Evolutionary conservation across 495 filamentous ascomycete species (phyloP), one percentile per base, ranked within the genome.

Genomic region (Talaromyces borbonicus): DNA sequence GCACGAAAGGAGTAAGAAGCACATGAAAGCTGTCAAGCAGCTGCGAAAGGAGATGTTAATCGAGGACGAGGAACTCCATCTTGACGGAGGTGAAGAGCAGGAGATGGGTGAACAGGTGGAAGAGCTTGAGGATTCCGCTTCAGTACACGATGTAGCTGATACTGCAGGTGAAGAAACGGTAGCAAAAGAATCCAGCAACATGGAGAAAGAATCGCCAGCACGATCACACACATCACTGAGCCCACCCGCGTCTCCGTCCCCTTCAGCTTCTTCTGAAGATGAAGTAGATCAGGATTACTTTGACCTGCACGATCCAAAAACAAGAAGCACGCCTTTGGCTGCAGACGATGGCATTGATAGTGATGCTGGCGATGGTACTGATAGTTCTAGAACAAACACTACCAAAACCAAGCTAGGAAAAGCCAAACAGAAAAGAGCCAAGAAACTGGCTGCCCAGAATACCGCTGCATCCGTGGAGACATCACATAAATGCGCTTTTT

Each of bases 1-100:
- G n/a, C 92, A 99, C 56, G 90, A 97, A 65, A 85, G 82, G 62
- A 95, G 89, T 67, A 97, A 94, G 58, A 97, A 96, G 58, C 92
- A 99, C 56, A 55, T 79, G 35, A 95, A 93, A 57, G 84, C 85
- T 3, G 74, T 95, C 4, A 79, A 87, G 49, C 76, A 87, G 50
- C 60, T 99, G 27, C 78, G 75, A 53, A 71, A 79, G 54, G 80
- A 90, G 61, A 96, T 99, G 90, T 74, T 68, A 52, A 75, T 79
- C 52, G 80, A 99, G 48, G 79, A 90, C 55, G 65, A 70, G 37
- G 60, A 67, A 36, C 44, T 70, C 30, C 50, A 61, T 43, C 42
- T 46, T 46, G 43, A 35, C 8, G 43, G 19, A n/a, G 20, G 24
- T 33, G 30, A 46, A 31, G 18, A 23, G 30, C 27, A 25, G 19